A percentile compares a stretch with the other conserved stretches of the same genome.
Conservation (phyloP, 2,329 filamentous ascomycete genomes). For the Penicillium sp. region DNA sequence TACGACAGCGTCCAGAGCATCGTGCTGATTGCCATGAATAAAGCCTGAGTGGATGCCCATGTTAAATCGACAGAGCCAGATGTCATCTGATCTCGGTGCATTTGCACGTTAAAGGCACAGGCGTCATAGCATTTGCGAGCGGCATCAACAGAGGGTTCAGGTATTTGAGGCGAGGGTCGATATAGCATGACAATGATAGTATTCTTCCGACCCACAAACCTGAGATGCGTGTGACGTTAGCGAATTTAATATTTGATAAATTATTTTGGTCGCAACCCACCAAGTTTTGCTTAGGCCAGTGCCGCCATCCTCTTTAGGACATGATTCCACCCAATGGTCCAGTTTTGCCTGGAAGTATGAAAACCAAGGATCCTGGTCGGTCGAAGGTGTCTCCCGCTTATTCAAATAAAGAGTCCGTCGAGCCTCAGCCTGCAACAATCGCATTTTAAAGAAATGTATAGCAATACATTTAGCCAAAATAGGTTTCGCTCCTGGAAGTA, state of each 20-base stretch:
- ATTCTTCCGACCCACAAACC: slow-evolving; percentile 68
- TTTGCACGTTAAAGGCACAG: slow-evolving; percentile 73
- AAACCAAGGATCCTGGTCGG: slow-evolving; percentile 86
- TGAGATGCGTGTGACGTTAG: slow-evolving; percentile 22
- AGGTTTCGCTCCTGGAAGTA: slow-evolving; percentile 63
- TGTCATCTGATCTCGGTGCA: slow-evolving; percentile 75
- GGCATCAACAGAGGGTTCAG: slow-evolving; percentile 74
- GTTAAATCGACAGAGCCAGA: slow-evolving; percentile 76
- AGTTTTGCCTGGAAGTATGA: slow-evolving; percentile 72
- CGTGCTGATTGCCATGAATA: slow-evolving; percentile 90
- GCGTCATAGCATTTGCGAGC: slow-evolving; percentile 80
- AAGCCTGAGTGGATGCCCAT: slow-evolving; percentile 84
- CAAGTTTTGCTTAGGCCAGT: slow-evolving; percentile 74
- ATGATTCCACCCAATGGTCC: slow-evolving; percentile 71
- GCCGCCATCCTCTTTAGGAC: slow-evolving; percentile 66
- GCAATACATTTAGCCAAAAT: slow-evolving; percentile 82
- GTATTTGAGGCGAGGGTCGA: slow-evolving; percentile 86
- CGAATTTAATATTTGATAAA: neutral
- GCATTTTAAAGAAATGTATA: slow-evolving; percentile 92
- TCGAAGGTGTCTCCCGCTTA: slow-evolving; percentile 70
- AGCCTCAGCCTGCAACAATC: slow-evolving; percentile 81
- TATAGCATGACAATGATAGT: slow-evolving; percentile 86
- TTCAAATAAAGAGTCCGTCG: slow-evolving; percentile 79
- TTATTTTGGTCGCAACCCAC: slow-evolving; percentile 49
- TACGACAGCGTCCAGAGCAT: slow-evolving; percentile 91